Evolutionary conservation across 139 green algal species (phyloP).

Genomic region (Chlorella vulgaris): DNA sequence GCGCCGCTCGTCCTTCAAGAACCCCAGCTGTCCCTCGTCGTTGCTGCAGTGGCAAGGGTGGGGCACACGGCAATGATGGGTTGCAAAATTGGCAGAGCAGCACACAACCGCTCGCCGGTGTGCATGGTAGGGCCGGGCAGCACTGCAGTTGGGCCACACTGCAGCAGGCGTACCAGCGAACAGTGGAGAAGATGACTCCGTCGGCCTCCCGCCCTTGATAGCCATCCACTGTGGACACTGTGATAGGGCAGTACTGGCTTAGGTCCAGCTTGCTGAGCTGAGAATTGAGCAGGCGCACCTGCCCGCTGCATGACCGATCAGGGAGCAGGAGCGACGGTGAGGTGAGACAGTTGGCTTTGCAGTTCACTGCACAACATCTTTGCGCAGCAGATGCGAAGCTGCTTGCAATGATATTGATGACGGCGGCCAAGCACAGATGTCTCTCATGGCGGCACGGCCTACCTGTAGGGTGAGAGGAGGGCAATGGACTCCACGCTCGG

Average conservation of each 20-base stretch:
- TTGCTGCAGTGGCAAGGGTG: conserved; percentile 59
- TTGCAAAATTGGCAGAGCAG: not conserved
- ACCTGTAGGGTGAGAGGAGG: conserved; percentile 83
- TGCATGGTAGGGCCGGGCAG: not conserved
- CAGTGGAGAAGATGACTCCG: conserved; percentile 86
- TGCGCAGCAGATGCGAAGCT: not conserved
- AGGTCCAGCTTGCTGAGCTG: too few species aligned
- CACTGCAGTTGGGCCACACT: not conserved
- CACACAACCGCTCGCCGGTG: too few species aligned
- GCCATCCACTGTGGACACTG: conserved; percentile 47
- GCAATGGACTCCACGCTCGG: conserved; percentile 60
- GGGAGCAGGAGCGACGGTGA: not conserved
- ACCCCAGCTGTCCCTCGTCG: conserved; percentile 67
- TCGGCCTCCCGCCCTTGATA: conserved; percentile 94
- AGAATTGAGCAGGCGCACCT: conserved; percentile 39
- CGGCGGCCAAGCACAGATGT: not conserved
- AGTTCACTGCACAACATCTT: too few species aligned
- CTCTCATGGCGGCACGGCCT: not conserved
- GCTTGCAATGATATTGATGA: too few species aligned
- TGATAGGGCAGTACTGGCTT: not conserved
- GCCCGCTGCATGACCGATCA: conserved; percentile 28
- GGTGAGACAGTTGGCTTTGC: too few species aligned
- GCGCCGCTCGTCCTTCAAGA: conserved; percentile 82
- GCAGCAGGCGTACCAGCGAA: conserved; percentile 60
- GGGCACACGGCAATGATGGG: not conserved